Evolutionary conservation across 768 basidiomycete genomes (phyloP), one percentile per base, ranked within the genome.

Genomic region (Clitopilus passeckerianus): DNA sequence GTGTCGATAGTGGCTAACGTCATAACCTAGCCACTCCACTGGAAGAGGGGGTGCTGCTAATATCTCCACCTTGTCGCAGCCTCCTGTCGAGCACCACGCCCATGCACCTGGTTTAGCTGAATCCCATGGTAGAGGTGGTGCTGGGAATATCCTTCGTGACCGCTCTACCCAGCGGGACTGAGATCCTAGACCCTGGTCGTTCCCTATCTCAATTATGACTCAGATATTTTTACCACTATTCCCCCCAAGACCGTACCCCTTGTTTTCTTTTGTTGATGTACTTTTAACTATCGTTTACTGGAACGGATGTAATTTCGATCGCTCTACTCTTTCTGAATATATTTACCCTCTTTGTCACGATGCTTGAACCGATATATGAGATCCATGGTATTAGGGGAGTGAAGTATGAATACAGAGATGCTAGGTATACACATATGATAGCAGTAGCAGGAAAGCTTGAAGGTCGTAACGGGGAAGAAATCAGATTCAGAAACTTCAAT

Each of bases 61-160:
- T 20, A 57, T 61, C 6, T 46, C 56, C n/a, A 33, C 44, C 22
- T 30, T 34, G 2, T 53, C 35, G 2, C 43, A 53, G 18, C 60
- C 60, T 8, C 56, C 35, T 14, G 56, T 61, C n/a, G 60, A 61
- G 60, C 56, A n/a, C 18, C 34, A 30, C 5, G 16, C 20, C 2
- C 50, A 55, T 22, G 14, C 27, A 2, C 57, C 30, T n/a, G 33
- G 41, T 33, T 35, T 43, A 6, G 37, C 22, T 16, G 60, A 61
- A 54, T 61, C 60, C 14, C 56, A 41, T 5, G 60, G 60, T 37
- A 44, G 60, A 14, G 60, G 60, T 24, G 60, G 60, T 20, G 57
- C 30, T 14, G 60, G 60, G 15, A 61, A 61, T 20, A 54, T 61
- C 16, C n/a, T 61, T n/a, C 37, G 23, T 1, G 44, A 34, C 53